phyloP scores from a whole-genome alignment of 2,329 filamentous ascomycete genomes.

The Verticillium nubilum region DNA sequence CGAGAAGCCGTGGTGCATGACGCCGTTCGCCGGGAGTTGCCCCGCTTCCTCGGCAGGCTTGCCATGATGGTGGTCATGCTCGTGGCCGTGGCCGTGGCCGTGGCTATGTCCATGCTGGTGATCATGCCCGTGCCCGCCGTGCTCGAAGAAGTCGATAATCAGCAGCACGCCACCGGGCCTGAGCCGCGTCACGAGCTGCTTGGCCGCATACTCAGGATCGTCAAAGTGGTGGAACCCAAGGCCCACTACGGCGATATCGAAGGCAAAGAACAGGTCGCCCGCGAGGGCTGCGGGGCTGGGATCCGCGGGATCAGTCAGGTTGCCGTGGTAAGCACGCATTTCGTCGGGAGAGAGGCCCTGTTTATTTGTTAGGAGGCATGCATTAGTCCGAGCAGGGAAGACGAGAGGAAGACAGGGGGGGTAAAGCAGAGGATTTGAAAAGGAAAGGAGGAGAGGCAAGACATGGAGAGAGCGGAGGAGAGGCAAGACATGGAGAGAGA shows the following conservation, averaged over 20 bases:
- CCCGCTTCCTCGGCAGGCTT: neutral
- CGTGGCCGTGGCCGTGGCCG: neutral
- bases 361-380: neutral
- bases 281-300: slow-evolving; percentile 49
- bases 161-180: slow-evolving; percentile 61
- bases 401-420: neutral
- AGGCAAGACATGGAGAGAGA: neutral
- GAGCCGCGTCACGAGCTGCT: slow-evolving; percentile 54
- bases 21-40: slow-evolving; percentile 33
- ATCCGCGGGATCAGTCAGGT: slow-evolving; percentile 44
- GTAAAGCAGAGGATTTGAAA: neutral
- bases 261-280: slow-evolving; percentile 58
- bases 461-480: neutral
- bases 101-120: slow-evolving; percentile 12
- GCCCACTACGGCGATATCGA: slow-evolving; percentile 62
- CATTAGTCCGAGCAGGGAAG: neutral
- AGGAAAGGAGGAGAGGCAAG: neutral
- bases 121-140: slow-evolving; percentile 23
- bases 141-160: slow-evolving; percentile 62
- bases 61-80: neutral
- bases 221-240: slow-evolving; percentile 64
- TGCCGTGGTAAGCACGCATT: slow-evolving; percentile 52
- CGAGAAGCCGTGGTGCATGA: slow-evolving; percentile 63
- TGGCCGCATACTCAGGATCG: slow-evolving; percentile 54
- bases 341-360: slow-evolving; percentile 44